A percentile compares a stretch with the other conserved stretches of the same genome.
Evolutionary conservation across 164 flowering plant genomes (phyloP).

Genomic region (Piper longum): DNA sequence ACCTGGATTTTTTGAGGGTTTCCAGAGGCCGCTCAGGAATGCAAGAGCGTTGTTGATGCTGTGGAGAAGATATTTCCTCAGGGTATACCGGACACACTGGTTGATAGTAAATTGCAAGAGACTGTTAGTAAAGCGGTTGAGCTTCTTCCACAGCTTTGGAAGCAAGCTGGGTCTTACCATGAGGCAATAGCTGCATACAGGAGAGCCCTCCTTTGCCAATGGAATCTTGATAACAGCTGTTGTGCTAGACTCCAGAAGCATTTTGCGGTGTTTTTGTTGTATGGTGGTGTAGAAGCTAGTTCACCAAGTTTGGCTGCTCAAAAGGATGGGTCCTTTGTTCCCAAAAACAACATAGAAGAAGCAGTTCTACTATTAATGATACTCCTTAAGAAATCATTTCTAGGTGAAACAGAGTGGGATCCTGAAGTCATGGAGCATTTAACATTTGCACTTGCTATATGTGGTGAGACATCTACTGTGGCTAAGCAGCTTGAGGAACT

Average conservation of each 20-base stretch:
- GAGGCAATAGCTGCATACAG: constrained; percentile 80
- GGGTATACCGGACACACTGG: constrained; percentile 58
- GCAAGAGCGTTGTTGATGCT: constrained; percentile 81
- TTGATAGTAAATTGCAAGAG: constrained; percentile 75
- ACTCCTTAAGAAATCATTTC: constrained; percentile 50
- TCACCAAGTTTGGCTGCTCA: constrained; percentile 75
- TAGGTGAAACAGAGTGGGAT: constrained; percentile 70
- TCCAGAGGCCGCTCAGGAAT: constrained; percentile 90
- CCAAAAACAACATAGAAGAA: constrained; percentile 82
- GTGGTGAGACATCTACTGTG: constrained; percentile 57
- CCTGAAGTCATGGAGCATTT: constrained; percentile 81
- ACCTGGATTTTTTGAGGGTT: constrained; percentile 13
- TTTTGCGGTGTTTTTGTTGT: constrained; percentile 71
- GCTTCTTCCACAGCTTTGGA: constrained; percentile 95
- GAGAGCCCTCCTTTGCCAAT: constrained; percentile 74
- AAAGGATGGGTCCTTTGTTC: constrained; percentile 66
- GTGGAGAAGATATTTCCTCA: constrained; percentile 69
- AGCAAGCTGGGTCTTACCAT: constrained; percentile 52
- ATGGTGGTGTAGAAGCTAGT: constrained; percentile 80
- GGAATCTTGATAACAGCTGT: constrained; percentile 76
- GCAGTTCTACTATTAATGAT: constrained; percentile 81
- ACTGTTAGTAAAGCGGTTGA: constrained; percentile 85
- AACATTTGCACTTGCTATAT: constrained; percentile 68
- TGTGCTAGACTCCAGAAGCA: constrained; percentile 78
- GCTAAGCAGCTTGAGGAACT: constrained; percentile 72